phyloP scores from a whole-genome alignment of 148 eudicot species.

The Polygonum maritimum region DNA sequence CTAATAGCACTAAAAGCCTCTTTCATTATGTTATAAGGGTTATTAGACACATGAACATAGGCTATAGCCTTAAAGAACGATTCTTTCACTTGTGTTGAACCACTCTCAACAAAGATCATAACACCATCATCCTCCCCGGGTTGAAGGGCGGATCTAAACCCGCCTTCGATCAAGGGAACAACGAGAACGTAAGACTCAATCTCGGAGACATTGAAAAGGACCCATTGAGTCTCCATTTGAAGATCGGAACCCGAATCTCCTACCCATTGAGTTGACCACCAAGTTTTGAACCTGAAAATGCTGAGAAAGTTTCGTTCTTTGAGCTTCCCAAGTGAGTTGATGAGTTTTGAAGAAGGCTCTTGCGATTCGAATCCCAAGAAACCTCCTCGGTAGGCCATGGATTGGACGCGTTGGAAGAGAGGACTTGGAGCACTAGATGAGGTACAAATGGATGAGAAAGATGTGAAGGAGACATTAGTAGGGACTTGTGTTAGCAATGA shows the following conservation, averaged over 20 bases:
- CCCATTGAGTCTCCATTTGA: conserved; percentile 71
- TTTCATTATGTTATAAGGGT: conserved; percentile 56
- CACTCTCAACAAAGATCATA: conserved; percentile 47
- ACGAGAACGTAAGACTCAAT: conserved; percentile 36
- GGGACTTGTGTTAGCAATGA: conserved; percentile 48
- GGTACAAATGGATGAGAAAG: conserved; percentile 35
- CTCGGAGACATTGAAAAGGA: conserved; percentile 51
- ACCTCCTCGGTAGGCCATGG: conserved; percentile 36
- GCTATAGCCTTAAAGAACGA: conserved; percentile 44
- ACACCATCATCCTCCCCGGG: conserved; percentile 43
- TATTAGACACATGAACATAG: conserved; percentile 49
- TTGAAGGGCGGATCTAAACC: conserved; percentile 45
- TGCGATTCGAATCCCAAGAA: conserved; percentile 48
- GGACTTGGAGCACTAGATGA: conserved; percentile 38
- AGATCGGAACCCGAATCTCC: conserved; percentile 50
- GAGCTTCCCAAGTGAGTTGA: conserved; percentile 47
- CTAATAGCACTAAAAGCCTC: conserved; percentile 51
- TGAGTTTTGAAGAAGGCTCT: conserved; percentile 30
- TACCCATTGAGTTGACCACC: conserved; percentile 82
- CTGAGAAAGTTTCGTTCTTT: conserved; percentile 44
- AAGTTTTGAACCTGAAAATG: conserved; percentile 65
- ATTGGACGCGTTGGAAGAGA: conserved; percentile 32
- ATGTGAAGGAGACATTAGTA: conserved; percentile 32
- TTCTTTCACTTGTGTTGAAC: conserved; percentile 30
- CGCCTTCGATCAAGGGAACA: conserved; percentile 47